phyloP scores from a whole-genome alignment of 2,329 filamentous ascomycete species.

The Septoria linicola region DNA sequence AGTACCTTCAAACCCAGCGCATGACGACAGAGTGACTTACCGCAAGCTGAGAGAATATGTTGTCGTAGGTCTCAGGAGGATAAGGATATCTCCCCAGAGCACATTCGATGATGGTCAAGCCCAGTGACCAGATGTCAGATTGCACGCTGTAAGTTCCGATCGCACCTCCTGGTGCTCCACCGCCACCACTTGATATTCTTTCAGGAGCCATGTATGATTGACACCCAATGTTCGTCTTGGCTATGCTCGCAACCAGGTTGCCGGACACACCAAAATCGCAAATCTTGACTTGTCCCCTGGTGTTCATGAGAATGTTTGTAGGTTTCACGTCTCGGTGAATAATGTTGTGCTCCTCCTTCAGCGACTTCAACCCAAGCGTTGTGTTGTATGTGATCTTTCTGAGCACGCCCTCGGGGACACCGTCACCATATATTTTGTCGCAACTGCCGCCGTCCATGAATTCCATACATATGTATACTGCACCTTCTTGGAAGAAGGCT shows the following conservation, averaged over 20 bases:
- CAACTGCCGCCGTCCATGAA: slow-evolving; percentile 99
- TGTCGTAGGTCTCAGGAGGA: slow-evolving; percentile 93
- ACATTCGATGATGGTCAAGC: slow-evolving; percentile 92
- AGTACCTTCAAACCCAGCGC: neutral
- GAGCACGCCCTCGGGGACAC: slow-evolving; percentile 83
- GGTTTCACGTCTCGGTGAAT: slow-evolving; percentile 98
- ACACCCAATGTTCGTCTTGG: slow-evolving; percentile 97
- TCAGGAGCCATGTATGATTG: slow-evolving; percentile 99
- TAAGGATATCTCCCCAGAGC: slow-evolving; percentile 94
- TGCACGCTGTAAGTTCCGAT: slow-evolving; percentile 95
- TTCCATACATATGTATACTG: slow-evolving; percentile 98
- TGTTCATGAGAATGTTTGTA: slow-evolving; percentile 95
- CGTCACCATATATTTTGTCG: slow-evolving; percentile 89
- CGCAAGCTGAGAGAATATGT: slow-evolving; percentile 95
- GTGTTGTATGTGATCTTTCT: slow-evolving; percentile 89
- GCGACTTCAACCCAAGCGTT: slow-evolving; percentile 81
- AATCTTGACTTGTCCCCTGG: slow-evolving; percentile 88
- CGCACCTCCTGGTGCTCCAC: slow-evolving; percentile 67
- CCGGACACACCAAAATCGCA: slow-evolving; percentile 98
- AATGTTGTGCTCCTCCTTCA: slow-evolving; percentile 98
- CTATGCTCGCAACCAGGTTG: slow-evolving; percentile 94
- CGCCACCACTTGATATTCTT: slow-evolving; percentile 82
- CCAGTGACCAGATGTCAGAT: slow-evolving; percentile 96
- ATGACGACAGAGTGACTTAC: slow-evolving; percentile 58
- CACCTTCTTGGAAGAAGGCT: slow-evolving; percentile 97